Evolutionary conservation across 1,284 basidiomycete species (phyloP), one percentile per base, ranked within the genome.

Genomic region (Termitomyces sp.): DNA sequence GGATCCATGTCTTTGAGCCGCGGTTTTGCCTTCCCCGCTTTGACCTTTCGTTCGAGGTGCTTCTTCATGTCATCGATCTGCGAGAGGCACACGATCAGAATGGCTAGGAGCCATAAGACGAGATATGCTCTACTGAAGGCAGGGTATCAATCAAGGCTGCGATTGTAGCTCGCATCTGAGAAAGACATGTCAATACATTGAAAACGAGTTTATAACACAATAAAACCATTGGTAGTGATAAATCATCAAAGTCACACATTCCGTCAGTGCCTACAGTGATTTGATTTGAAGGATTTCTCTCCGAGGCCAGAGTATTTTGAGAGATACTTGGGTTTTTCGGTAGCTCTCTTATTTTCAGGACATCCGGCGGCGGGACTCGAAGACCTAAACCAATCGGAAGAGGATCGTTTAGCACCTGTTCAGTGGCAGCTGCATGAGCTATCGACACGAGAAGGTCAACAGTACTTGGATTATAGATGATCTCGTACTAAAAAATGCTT

Each of bases 371-470:
- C 5, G 73, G 74, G 2, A 86, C 82, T 5, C 76, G 76, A 39
- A 86, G 68, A 1, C 74, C 81, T 68, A 86, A 73, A 10, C 83
- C 82, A 9, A 78, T 64, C 1, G 83, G 84, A 5, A 85, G 68
- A 13, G 82, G 81, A 6, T 83, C 78, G 17, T 81, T 76, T 46
- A 84, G 67, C 1, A 69, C 70, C 4, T 71, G 69, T 53, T 81
- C 79, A 3, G 67, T 66, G 0, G 82, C 82, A 0, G 83, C 75
- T 19, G 72, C 65, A 59, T 82, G 83, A 0, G 82, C 73, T 5
- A 86, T 65, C n/a, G 83, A 83, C 7, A 85, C 74, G 1, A 86
- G 74, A 1, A 86, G 73, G 57, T 86, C 83, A 10, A 85, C 81
- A 1, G 77, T 77, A 47, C 69, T 68, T 0, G 82, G 75, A 56